phyloP scores from a whole-genome alignment of 352 stramenopile genomes.

The Halophytophthora batemanensis region DNA sequence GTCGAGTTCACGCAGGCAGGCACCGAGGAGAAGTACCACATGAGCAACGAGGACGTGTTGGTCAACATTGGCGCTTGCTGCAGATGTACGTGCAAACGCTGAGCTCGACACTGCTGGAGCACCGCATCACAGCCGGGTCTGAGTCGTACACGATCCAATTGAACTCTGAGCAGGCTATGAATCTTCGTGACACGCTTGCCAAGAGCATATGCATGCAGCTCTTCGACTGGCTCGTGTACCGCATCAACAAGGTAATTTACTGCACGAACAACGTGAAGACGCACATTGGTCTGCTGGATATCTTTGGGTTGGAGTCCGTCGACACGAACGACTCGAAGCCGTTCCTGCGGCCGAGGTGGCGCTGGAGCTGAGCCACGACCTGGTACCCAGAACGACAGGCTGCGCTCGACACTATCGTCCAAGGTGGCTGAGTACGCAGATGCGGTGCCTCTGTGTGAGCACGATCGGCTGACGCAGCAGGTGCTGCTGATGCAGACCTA shows the following conservation, averaged over 20 bases:
- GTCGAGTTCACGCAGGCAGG: conserved; percentile 83
- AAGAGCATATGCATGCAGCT: conserved; percentile 96
- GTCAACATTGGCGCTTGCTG: conserved; percentile 56
- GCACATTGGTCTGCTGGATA: conserved; percentile 93
- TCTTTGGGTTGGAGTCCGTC: conserved; percentile 96
- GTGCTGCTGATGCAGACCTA: conserved; percentile 71
- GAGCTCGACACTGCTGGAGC: conserved; percentile 86
- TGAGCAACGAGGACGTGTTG: conserved; percentile 57
- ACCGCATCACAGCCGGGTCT: conserved; percentile 89
- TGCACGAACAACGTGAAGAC: conserved; percentile 68
- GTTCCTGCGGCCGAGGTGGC: conserved; percentile 59
- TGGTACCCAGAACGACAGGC: conserved; percentile 63
- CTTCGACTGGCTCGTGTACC: conserved; percentile 95
- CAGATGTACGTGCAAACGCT: conserved; percentile 67
- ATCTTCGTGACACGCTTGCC: conserved; percentile 94
- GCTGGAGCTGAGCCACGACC: conserved; percentile 57
- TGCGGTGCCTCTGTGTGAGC: conserved; percentile 60
- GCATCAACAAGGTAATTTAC: conserved; percentile 78
- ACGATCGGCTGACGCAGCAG: conserved; percentile 69
- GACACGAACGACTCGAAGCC: conserved; percentile 88
- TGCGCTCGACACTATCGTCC: conserved; percentile 58
- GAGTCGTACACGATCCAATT: conserved; percentile 93
- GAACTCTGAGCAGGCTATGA: conserved; percentile 81
- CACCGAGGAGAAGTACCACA: conserved; percentile 50
- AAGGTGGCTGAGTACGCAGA: conserved; percentile 72